Evolutionary conservation across 2,329 filamentous ascomycete species (phyloP).

Genomic region (Xylariales sp.): DNA sequence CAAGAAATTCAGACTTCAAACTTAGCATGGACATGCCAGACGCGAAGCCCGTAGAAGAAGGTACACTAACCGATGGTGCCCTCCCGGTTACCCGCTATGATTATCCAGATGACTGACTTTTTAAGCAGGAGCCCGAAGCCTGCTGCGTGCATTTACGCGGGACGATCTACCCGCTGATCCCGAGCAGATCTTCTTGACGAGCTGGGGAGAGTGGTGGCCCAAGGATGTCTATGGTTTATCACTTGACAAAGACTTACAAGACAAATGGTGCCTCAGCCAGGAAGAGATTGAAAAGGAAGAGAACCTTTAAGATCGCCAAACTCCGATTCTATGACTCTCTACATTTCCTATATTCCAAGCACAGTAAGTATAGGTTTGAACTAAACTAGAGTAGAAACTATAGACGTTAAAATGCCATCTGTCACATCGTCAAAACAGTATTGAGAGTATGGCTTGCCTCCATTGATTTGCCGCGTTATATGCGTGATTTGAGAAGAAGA

Average conservation of each 20-base stretch:
- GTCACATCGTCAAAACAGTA: no score
- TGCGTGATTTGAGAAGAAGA: no score
- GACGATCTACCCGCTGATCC: constrained; percentile 45
- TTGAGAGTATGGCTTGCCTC: no score
- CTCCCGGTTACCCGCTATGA: not conserved
- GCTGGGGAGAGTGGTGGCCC: constrained; percentile 54
- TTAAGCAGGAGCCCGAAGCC: constrained; percentile 36
- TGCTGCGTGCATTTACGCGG: constrained; percentile 38
- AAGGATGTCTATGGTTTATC: constrained; percentile 35
- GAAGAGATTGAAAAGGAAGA: constrained; percentile 44
- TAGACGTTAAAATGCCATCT: no score
- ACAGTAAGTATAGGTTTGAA: not conserved
- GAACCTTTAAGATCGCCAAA: constrained; percentile 5
- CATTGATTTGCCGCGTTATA: no score
- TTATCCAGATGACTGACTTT: not conserved
- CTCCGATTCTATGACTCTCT: not conserved
- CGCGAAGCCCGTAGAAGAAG: constrained; percentile 43
- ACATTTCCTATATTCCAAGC: not conserved
- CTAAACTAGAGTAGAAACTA: no score
- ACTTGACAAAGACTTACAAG: constrained; percentile 42
- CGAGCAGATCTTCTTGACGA: constrained; percentile 49
- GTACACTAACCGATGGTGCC: constrained; percentile 19
- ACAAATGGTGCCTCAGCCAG: constrained; percentile 45
- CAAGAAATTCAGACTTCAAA: constrained; percentile 22
- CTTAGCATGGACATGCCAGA: constrained; percentile 32